Evolutionary conservation across 2,329 filamentous ascomycete genomes (phyloP), one percentile per base, ranked within the genome.

Genomic region (Allantophomopsis cytisporea): DNA sequence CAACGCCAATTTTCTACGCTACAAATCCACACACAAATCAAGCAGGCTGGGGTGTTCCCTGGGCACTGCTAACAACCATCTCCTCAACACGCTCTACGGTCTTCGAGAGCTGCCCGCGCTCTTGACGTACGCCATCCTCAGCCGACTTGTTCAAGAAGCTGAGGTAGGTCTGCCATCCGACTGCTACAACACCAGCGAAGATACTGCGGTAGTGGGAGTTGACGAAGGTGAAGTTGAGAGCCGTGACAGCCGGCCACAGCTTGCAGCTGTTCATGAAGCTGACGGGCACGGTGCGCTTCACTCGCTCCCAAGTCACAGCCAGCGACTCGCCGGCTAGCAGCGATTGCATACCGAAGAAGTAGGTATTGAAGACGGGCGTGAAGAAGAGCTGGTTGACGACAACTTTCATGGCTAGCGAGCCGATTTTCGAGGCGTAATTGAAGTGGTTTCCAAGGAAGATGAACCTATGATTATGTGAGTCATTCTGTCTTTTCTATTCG

Each of bases 121-220:
- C 7, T 28, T 8, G 5, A 8, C 23, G 23, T 12, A 28, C 23
- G 23, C 23, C 23, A 28, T 36, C 64, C 56, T 86, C 84, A 2
- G 83, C 84, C 45, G 66, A 65, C 51, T 80, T 71, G 52, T 94
- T 94, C 52, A 94, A 59, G 58, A 77, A 83, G 49, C 79, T 84
- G 50, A 95, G 54, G 65, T 94, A 95, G 1, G 85, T 87, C 69
- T 94, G 88, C 88, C 88, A 95, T 0, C 83, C 83, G 38, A 94
- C 80, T 1, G 85, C 84, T 47, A 94, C 71, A 6, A 81, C 62
- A 1, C 83, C 85, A 0, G 81, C 76, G 49, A 94, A 91, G 13
- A 94, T 70, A 50, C 77, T 83, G 38, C 88, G 68, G 59, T 85
- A 89, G 53, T 89, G 77, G 36, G 86, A 66, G 18, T 79, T 75